Evolutionary conservation across 129 eudicot species (phyloP).

Genomic region (Lactuca saligna): DNA sequence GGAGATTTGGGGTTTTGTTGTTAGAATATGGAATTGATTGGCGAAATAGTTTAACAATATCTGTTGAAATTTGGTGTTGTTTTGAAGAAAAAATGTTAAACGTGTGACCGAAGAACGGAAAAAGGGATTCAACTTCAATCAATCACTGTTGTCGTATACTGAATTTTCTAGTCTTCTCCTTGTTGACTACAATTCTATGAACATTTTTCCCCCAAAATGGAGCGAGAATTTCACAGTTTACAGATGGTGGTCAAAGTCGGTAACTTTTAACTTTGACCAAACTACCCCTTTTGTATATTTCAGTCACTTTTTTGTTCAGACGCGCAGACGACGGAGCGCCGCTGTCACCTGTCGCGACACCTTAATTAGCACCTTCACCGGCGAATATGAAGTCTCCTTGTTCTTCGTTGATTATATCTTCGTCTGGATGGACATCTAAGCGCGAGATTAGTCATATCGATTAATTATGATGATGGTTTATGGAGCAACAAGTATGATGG

Average conservation of each 20-base stretch:
- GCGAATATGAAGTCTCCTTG: neutral
- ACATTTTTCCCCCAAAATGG: neutral
- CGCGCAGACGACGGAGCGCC: too few relatives aligned
- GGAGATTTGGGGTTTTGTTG: conserved; percentile 15
- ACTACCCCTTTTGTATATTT: neutral
- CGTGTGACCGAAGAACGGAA: conserved; percentile 29
- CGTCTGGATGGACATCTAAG: neutral
- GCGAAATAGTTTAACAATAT: conserved; percentile 18
- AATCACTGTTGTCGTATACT: neutral
- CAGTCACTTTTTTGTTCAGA: neutral
- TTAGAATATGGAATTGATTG: conserved; percentile 12
- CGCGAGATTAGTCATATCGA: neutral
- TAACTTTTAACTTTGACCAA: conserved; percentile 8
- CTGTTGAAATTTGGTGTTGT: conserved; percentile 12
- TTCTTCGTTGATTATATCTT: neutral
- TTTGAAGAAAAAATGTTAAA: conserved; percentile 21
- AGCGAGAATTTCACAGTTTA: conserved; percentile 15
- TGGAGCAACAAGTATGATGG: neutral
- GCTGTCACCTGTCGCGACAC: neutral
- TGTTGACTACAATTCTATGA: conserved; percentile 19
- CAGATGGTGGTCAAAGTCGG: conserved; percentile 7
- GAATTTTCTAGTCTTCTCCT: conserved; percentile 21
- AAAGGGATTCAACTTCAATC: neutral
- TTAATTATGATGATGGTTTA: too few relatives aligned
- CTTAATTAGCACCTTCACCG: neutral